Evolutionary conservation across 768 basidiomycete genomes (phyloP).

Genomic region (Agaricus subrufescens): DNA sequence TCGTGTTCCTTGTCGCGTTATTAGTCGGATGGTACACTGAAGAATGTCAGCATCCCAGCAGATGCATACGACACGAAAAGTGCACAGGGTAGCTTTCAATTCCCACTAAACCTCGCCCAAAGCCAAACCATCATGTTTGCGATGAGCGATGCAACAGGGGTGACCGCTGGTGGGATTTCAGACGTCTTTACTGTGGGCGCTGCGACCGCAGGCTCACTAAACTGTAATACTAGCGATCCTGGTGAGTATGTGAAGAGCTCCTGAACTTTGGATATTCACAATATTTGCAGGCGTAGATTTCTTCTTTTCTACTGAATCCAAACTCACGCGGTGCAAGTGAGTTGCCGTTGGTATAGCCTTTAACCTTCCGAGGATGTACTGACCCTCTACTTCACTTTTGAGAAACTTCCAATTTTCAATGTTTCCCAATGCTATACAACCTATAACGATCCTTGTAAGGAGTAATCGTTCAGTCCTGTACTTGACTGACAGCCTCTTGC

Average conservation of each 20-base stretch:
- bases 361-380: not conserved
- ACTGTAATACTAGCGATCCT: constrained; percentile 20
- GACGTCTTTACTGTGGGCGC: constrained; percentile 17
- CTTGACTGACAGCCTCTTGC: not conserved
- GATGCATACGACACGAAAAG: constrained; percentile 13
- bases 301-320: constrained; percentile 20
- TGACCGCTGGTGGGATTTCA: constrained; percentile 20
- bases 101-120: constrained; percentile 11
- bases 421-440: constrained; percentile 18
- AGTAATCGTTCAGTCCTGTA: not conserved
- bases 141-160: constrained; percentile 24
- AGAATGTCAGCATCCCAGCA: constrained; percentile 22
- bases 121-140: constrained; percentile 16
- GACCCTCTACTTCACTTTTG: not conserved
- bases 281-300: constrained; percentile 18
- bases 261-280: not conserved
- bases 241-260: constrained; percentile 12
- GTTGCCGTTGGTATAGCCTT: not conserved
- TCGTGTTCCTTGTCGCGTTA: not conserved
- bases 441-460: constrained; percentile 22
- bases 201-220: constrained; percentile 9
- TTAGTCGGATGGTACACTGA: constrained; percentile 19
- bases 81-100: constrained; percentile 16
- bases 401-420: constrained; percentile 22
- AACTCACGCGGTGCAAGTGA: constrained; percentile 24